Percentiles rank a stretch among this genome's conserved stretches.
These are phyloP conservation scores for Apiotrichum siamense DNA, from an alignment of 1,284 basidiomycete species.

Conservation along the genomic window DNA sequence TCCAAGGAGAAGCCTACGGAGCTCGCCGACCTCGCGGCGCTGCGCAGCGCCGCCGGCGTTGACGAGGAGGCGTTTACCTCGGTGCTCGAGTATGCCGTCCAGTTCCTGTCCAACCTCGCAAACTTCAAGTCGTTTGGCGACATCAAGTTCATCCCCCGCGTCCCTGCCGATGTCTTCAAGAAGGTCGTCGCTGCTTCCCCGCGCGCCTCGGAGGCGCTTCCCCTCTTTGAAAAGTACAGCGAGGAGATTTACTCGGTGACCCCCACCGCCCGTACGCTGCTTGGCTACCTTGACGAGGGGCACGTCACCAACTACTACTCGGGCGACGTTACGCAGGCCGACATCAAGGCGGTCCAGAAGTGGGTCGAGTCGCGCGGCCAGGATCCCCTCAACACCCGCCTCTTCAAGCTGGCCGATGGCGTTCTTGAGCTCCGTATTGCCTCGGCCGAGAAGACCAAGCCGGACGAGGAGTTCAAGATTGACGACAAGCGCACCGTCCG, in stretches of 20 bases:
- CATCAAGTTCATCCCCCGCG: conserved; percentile 18
- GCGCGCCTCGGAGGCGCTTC: conserved; percentile 4
- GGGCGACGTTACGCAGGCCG: conserved; percentile 10
- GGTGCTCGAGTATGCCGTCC: conserved; percentile 13
- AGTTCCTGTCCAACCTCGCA: conserved; percentile 17
- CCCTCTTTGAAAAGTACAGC: conserved; percentile 9
- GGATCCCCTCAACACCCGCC: conserved; percentile 18
- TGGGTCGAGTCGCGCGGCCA: conserved; percentile 10
- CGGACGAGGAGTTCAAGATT: conserved; percentile 3
- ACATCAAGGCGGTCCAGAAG: conserved; percentile 15
- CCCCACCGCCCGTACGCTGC: conserved; percentile 12
- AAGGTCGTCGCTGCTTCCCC: conserved; percentile 10
- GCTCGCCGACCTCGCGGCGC: conserved; percentile 11
- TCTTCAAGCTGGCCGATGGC: conserved; percentile 14
- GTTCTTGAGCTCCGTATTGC: conserved; percentile 16
- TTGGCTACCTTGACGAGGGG: conserved; percentile 16
- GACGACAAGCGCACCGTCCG: conserved; percentile 8
- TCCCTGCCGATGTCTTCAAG: conserved; percentile 1
- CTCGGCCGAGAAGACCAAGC: conserved; percentile 2
- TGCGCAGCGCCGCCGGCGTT: conserved; percentile 1
- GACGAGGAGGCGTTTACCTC: conserved; percentile 7
- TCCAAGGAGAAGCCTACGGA: neutral
- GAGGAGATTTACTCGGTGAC: conserved; percentile 12
- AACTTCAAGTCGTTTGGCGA: conserved; percentile 21
- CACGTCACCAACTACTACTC: conserved; percentile 18